Base-by-base conservation (phyloP, 768 basidiomycete species). In the Floccularia luteovirens region DNA sequence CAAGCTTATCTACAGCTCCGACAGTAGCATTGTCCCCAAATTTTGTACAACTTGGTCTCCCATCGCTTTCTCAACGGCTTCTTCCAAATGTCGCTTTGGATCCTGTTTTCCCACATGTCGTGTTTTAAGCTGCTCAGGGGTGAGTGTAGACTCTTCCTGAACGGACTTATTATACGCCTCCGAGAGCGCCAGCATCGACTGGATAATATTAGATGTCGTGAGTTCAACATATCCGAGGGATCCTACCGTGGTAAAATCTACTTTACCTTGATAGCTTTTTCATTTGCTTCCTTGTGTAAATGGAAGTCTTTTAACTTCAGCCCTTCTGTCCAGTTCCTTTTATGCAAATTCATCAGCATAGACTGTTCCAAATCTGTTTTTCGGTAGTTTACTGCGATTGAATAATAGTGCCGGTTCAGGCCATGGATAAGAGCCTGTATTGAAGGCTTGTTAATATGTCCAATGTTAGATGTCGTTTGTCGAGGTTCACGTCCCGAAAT, bases 261-360 rank as follows among this genome's bases (percentile, higher is more conserved):
- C 13, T 75, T 44, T 55, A 93, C 94, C 79, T 96, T 92, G 69
- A 99, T 91, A 22, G 88, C 83, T 54, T 80, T 82, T 66, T 98
- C 92, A 53, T 98, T 98, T 22, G 66, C 66, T 60, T 88, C 79
- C 55, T 92, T 90, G 61, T 93, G 89, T 39, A 74, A 62, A 61
- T 85, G 75, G 63, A 97, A 98, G 63, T 98, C 92, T 30, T 81
- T 74, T 55, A 99, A 61, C 58, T 87, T 90, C 48, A 99, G 66
- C 1, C 94, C 96, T 60, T 98, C 93, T 2, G 96, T 98, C 96
- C 96, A 99, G 56, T 96, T 94, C 53, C 91, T 74, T 63, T 98
- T 98, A 70, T 99, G 96, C 52, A 99, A 66, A 60, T 98, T 99
- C 86, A 98, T 90, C 49, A 99, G 64, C 96, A 99, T 99, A 13